These are phyloP conservation scores for Macrolepiota fuliginosa DNA, from an alignment of 768 basidiomycete species.

Conservation along the genomic window DNA sequence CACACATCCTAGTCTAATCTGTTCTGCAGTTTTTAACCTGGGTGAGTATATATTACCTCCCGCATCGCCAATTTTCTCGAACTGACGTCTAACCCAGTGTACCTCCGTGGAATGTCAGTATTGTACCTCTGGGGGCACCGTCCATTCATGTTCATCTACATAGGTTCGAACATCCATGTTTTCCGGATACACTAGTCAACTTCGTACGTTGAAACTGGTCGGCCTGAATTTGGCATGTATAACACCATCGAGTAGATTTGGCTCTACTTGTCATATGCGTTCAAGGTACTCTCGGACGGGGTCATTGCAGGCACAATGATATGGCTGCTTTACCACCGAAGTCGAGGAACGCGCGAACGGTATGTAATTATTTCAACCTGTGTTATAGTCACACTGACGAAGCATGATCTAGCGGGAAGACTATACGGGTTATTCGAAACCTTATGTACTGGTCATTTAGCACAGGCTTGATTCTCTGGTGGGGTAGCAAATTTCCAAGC, in stretches of 20 bases:
- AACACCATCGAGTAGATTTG: background rate
- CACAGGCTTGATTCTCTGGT: background rate
- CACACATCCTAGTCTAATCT: background rate
- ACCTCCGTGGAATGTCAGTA: background rate
- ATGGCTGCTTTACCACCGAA: background rate
- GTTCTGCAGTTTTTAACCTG: background rate
- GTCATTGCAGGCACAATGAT: conserved; percentile 1
- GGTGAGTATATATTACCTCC: background rate
- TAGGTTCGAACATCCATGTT: background rate
- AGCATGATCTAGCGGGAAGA: background rate
- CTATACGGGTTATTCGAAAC: background rate
- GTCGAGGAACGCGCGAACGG: background rate
- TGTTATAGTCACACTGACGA: background rate
- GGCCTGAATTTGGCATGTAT: background rate
- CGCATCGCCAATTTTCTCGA: background rate
- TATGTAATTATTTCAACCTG: background rate
- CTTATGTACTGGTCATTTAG: background rate
- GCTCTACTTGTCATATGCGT: background rate
- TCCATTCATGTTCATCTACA: background rate
- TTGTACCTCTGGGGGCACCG: background rate
- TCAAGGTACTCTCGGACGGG: conserved; percentile 2
- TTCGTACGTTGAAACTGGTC: background rate
- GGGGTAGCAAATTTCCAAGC: background rate
- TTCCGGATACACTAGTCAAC: background rate
- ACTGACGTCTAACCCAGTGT: background rate